Evolutionary conservation across 805 yeast genomes (phyloP).

Genomic region (Teunomyces gatunensis): DNA sequence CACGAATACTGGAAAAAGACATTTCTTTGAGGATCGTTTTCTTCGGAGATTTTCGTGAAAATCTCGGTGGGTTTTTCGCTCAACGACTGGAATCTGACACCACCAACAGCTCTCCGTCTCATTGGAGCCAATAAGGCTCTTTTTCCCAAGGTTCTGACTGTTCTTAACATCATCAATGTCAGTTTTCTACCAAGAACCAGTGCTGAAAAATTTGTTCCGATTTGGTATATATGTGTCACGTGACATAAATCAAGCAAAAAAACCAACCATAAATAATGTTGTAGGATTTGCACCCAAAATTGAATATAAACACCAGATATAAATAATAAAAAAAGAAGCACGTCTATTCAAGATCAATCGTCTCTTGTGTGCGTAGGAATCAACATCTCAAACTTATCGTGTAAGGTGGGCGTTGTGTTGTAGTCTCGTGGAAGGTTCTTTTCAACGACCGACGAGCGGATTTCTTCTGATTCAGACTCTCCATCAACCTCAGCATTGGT

Average conservation of each 20-base stretch:
- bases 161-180: slow-evolving; percentile 1
- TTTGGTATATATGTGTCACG: neutral
- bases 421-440: slow-evolving; percentile 6
- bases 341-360: slow-evolving; percentile 20
- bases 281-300: neutral
- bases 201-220: slow-evolving; percentile 1
- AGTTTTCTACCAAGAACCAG: neutral
- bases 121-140: neutral
- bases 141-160: neutral
- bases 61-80: slow-evolving; percentile 31
- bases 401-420: slow-evolving; percentile 23
- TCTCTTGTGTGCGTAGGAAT: slow-evolving; percentile 15
- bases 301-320: neutral
- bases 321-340: neutral
- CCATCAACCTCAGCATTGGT: slow-evolving; percentile 31
- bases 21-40: slow-evolving; percentile 63
- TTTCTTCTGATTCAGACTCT: slow-evolving; percentile 17
- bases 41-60: slow-evolving; percentile 58
- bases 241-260: neutral
- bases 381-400: slow-evolving; percentile 43
- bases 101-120: neutral
- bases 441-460: slow-evolving; percentile 12
- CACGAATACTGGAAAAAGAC: slow-evolving; percentile 84
- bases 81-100: neutral
- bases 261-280: no score